Evolutionary conservation across 805 yeast genomes (phyloP).

Genomic region (Metschnikowia bowlesiae): DNA sequence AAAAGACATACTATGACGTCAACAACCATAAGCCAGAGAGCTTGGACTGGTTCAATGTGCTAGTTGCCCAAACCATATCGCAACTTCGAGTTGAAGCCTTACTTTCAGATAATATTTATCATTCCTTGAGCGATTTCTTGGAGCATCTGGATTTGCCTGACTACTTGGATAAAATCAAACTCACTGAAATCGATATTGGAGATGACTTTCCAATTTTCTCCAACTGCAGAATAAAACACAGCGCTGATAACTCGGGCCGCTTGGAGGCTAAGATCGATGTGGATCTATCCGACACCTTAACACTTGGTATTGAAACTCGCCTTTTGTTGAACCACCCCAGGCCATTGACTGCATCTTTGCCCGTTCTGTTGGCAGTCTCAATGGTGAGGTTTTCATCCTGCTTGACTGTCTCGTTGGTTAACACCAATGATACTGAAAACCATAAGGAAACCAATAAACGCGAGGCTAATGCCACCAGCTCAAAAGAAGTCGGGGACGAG

Average conservation of each 20-base stretch:
- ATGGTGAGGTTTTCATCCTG: conserved; percentile 90
- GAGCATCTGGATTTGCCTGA: conserved; percentile 66
- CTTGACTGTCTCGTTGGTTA: conserved; percentile 67
- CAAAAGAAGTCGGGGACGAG: background rate
- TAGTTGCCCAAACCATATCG: conserved; percentile 84
- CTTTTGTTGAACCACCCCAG: conserved; percentile 77
- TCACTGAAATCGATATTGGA: conserved; percentile 89
- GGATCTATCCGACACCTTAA: conserved; percentile 79
- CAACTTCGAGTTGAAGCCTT: conserved; percentile 89
- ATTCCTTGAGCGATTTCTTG: conserved; percentile 67
- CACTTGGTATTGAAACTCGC: conserved; percentile 80
- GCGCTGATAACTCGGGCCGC: conserved; percentile 48
- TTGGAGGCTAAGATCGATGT: conserved; percentile 88
- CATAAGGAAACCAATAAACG: conserved; percentile 9
- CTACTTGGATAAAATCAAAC: conserved; percentile 68
- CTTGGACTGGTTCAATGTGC: conserved; percentile 93
- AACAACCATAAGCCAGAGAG: conserved; percentile 84
- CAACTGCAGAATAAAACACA: conserved; percentile 76
- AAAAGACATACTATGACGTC: conserved; percentile 90
- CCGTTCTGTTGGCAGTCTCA: conserved; percentile 79
- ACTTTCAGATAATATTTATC: conserved; percentile 76
- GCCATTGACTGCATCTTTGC: conserved; percentile 80
- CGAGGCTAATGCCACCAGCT: conserved; percentile 7
- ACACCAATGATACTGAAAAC: conserved; percentile 37
- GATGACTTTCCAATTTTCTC: conserved; percentile 94